Base-by-base conservation (phyloP, 2,329 filamentous ascomycete genomes). In the Penicillium brasilianum region DNA sequence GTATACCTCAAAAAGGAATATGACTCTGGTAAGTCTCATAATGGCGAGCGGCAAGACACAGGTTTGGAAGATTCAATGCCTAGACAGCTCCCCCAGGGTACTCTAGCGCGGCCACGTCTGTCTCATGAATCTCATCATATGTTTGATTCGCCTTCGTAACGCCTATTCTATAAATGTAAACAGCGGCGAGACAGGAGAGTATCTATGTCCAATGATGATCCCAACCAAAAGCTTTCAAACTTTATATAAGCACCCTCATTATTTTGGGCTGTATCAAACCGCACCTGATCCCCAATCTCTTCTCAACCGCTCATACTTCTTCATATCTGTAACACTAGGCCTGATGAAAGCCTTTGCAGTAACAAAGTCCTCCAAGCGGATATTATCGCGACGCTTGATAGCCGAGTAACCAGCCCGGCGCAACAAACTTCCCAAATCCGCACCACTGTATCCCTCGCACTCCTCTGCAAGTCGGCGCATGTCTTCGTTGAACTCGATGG, bases 391-490 rank as follows among this genome's bases (percentile, higher is more conserved):
- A 14, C 83, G 73, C 65, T 80, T 79, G 43, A 88, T 80, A 34
- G 86, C 85, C 50, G 80, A 78, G 70, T 86, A 83, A 30, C 84
- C 87, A 10, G 88, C 88, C 65, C 85, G 83, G 13, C 85, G 77
- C 16, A 89, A 69, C 66, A 90, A 70, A 57, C 82, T 83, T 14
- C 83, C 84, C 55, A 90, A 70, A 78, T 90, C 88, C 0, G 88
- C 88, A 66, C 88, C 88, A 56, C 90, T 94, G 76, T 94, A 98
- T 25, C 91, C 87, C 10, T 85, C 82, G 74, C 93, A 97, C 11
- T 87, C 88, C 34, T 85, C 81, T 0, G 91, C 94, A 4, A 97
- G 82, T 3, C 78, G 77, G 3, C 86, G 86, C 1, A 95, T 78
- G 1, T 81, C 78, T 0, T 85, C 80, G 11, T 81, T 75, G 56